Evolutionary conservation across 257 asterid genomes (phyloP), one percentile per base, ranked within the genome.

Genomic region (Nicotiana noctiflora): DNA sequence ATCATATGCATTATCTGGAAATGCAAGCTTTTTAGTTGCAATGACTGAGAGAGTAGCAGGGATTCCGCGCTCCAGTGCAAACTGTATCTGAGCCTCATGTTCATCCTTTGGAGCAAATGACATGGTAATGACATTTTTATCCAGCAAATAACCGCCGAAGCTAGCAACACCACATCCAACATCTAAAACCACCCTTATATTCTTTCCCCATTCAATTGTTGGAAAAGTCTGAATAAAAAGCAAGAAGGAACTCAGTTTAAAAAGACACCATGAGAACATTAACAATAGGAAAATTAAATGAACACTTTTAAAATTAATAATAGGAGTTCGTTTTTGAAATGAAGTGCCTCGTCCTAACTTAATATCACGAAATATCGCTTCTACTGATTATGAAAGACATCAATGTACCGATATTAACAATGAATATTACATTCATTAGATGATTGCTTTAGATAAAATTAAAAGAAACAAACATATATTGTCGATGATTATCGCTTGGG

Each of bases 161-260:
- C 98, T 96, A 86, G 99, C 98, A 87, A 96, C 99, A 55, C 99
- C 99, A 75, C 98, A 96, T 49, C 99, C 99, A 83, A 96, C 98
- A 82, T 96, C 99, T 81, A 96, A 85, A 87, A 92, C 72, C 46
- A 91, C 97, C 89, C 98, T 89, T 15, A 91, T 94, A 84, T 86
- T 92, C 88, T 87, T 96, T 55, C 99, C 98, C 93, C 94, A 91
- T 77, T 80, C 87, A 80, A 94, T 94, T 27, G 12, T 83, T 75
- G 95, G 99, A 81, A 88, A 81, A 82, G 88, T 82, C 98, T 94
- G 66, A 52, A 64, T 51, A 83, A 85, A 79, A 77, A 80, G 29
- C 60, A 77, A 77, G 32, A 49, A 75, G 61, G 53, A 60, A 87
- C 67, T 32, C 62, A 70, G 68, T 31, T 46, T 5, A 49, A 64